Base-by-base conservation (phyloP, 768 basidiomycete species). In the Daedaleopsis sinensis region DNA sequence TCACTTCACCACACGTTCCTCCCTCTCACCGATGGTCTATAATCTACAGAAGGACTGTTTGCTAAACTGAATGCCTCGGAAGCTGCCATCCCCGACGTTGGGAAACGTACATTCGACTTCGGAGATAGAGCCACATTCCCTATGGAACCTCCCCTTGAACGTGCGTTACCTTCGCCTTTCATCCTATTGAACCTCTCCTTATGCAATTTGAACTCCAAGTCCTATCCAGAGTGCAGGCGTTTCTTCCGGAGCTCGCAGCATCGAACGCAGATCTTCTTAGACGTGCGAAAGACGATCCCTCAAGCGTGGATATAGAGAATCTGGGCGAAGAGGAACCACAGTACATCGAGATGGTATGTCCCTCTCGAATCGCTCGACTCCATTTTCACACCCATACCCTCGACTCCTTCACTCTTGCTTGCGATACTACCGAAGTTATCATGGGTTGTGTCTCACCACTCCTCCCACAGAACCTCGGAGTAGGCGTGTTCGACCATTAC, bases 291-390 rank as follows among this genome's bases (percentile, higher is more conserved):
- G 70, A 72, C 43, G 79, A 86, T 60, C 87, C 86, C 1, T 68
- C 71, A 18, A 87, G 84, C 65, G 75, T 91, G n/a, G 84, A 91
- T 67, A 89, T 92, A 43, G 90, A 92, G 71, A 79, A 87, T 58
- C 65, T 91, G 23, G 73, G 76, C 8, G 77, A 75, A 21, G 75
- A 75, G n/a, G 77, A 76, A 53, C 78, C 77, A 1, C 79, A 73
- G 59, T 84, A 88, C 68, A 86, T 91, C 65, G 82, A 90, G 71
- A 89, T 35, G 52, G 54, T 58, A 42, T 27, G 64, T 36, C 38
- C n/a, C 23, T 53, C 24, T 42, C n/a, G 32, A 3, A 32, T 32
- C 3, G 27, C 27, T 32, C 27, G 27, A 32, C 27, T 7, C 4
- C 27, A 32, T 32, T 7, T 32, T 32, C 27, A 32, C 27, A 32